Evolutionary conservation across 2,329 filamentous ascomycete genomes (phyloP).

Genomic region (Salinomyces thailandicus): DNA sequence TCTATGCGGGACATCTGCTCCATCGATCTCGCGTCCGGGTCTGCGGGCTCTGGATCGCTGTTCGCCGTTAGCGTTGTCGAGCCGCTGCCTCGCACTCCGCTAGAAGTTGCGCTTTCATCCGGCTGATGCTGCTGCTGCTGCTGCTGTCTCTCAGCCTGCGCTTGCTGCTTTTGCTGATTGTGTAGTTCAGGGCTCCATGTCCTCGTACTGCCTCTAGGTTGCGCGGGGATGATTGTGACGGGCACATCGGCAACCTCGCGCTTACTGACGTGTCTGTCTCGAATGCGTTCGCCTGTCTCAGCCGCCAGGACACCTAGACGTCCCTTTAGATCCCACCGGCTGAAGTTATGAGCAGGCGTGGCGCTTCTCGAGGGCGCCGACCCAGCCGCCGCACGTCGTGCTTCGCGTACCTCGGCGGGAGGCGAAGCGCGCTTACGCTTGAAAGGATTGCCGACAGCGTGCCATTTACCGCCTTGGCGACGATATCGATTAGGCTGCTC

Average conservation of each 20-base stretch:
- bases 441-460: conserved; percentile 46
- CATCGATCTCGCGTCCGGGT: not conserved
- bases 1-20: conserved; percentile 1
- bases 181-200: conserved; percentile 35
- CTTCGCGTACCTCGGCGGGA: conserved; percentile 49
- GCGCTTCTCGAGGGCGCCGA: conserved; percentile 16
- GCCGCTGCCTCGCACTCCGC: conserved; percentile 1
- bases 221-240: conserved; percentile 52
- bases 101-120: not conserved
- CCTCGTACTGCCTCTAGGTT: conserved; percentile 40
- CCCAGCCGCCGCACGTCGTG: conserved; percentile 20
- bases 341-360: conserved; percentile 34
- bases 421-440: conserved; percentile 47
- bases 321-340: conserved; percentile 34
- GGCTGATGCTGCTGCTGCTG: too few species aligned
- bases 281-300: conserved; percentile 34
- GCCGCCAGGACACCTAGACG: conserved; percentile 40
- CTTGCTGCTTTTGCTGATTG: conserved; percentile 1
- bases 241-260: conserved; percentile 37
- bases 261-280: conserved; percentile 25
- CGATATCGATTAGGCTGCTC: conserved; percentile 21
- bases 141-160: not conserved
- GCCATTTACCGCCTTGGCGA: conserved; percentile 32
- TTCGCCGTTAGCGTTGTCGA: conserved; percentile 10
- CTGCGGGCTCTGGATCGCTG: conserved; percentile 3